Evolutionary conservation across 2,329 filamentous ascomycete genomes (phyloP), one percentile per base, ranked within the genome.

Genomic region (Colletotrichum kahawae): DNA sequence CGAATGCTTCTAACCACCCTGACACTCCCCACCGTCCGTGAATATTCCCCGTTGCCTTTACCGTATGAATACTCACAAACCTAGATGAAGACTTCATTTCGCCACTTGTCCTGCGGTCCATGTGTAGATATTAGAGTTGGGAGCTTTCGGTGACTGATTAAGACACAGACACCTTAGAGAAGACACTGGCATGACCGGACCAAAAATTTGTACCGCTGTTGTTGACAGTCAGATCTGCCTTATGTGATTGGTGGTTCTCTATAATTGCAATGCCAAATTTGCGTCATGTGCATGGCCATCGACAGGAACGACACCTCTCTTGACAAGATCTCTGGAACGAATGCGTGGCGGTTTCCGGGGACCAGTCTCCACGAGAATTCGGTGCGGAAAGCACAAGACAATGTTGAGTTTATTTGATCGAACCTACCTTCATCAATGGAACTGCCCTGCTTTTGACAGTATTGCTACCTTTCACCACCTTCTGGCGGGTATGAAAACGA

Each of bases 341-440:
- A 21, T n/a, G 18, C n/a, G 3, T n/a, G 1, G 12, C 10, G 7
- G 43, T 7, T 21, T 51, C 6, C 1, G 13, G 2, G n/a, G n/a
- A 21, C 6, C 6, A 21, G 4, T 21, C n/a, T 21, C 7, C 2
- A 4, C n/a, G 7, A 51, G 10, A 51, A 3, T 13, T 51, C 43
- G 43, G 10, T 4, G 43, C 33, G n/a, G 2, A 51, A 51, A 51
- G 43, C n/a, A 21, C 2, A 2, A n/a, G 43, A 10, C n/a, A 7
- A 21, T 48, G 12, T 51, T n/a, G n/a, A 51, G 6, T 51, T 21
- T 51, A 1, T 51, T 21, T 4, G 6, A 21, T 21, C 10, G 2
- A 51, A 0, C 12, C 43, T 51, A 51, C 4, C 43, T 8, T 7
- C 1, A 0, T 7, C 43, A 12, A 16, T 51, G 2, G 0, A 21